Base-by-base conservation (phyloP, 306 rosid species). In the Malus sylvestris region DNA sequence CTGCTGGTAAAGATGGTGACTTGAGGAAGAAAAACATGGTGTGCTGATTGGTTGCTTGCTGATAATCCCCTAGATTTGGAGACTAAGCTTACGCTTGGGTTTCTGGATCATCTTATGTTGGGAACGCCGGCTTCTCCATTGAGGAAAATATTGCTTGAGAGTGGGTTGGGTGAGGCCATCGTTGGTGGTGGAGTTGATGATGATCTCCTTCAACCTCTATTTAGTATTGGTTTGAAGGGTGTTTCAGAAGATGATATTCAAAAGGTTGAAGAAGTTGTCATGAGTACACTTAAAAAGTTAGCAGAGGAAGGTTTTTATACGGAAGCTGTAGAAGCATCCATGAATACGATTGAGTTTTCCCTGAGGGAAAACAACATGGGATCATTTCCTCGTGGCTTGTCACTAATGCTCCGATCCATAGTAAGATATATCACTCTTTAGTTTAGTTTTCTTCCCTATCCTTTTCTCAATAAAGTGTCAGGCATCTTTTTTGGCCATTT, bases 41-140 rank as follows among this genome's bases (percentile, higher is more conserved):
- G 66, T 89, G 88, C 80, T 86, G 91, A 92, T 79, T 95, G 98
- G 99, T 72, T 95, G 87, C 98, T 95, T 45, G 91, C 98, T 77
- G 99, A 91, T 9, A 88, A 90, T 83, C 99, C 99, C 67, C 78
- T 92, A 63, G 96, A 88, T 81, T 84, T 95, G 88, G 97, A 92
- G 91, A 85, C 89, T 40, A 87, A 87, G 83, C 89, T 87, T 69
- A 3, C 93, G 29, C 93, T 95, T 70, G 97, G 98, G 55, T 95
- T 95, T 79, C 80, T 95, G 81, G 93, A 92, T 82, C 99, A 95
- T 88, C 99, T 95, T 83, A 82, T 95, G 91, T 73, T 92, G 93
- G 99, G 99, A 53, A 95, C 98, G 74, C 99, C 99, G 78, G 98
- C 99, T 73, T 90, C 99, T 74, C 98, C 99, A 57, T 77, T 95